Evolutionary conservation across 2,329 filamentous ascomycete species (phyloP).

Genomic region (Lanzia echinophila): DNA sequence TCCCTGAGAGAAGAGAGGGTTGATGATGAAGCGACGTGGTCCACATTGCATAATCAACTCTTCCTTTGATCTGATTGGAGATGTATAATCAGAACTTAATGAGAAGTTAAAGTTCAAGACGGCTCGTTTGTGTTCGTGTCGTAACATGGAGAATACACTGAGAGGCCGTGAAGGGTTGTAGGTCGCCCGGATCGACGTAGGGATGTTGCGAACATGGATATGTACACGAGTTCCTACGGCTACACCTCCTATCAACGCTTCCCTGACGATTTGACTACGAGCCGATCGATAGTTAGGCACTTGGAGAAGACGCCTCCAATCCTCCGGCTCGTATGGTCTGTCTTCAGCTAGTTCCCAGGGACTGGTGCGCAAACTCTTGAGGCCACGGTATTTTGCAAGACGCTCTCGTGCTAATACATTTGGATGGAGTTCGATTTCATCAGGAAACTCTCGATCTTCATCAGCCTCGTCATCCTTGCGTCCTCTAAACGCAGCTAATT

Average conservation of each 20-base stretch:
- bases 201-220: slow-evolving; percentile 62
- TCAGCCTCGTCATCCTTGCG: slow-evolving; percentile 74
- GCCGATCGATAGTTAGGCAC: slow-evolving; percentile 86
- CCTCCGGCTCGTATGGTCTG: slow-evolving; percentile 75
- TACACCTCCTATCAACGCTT: slow-evolving; percentile 84
- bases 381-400: slow-evolving; percentile 75
- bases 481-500: slow-evolving; percentile 74
- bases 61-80: slow-evolving; percentile 83
- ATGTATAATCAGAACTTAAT: slow-evolving; percentile 67
- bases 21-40: slow-evolving; percentile 76
- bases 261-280: slow-evolving; percentile 67
- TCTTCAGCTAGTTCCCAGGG: slow-evolving; percentile 88
- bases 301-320: slow-evolving; percentile 80
- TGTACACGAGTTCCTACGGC: slow-evolving; percentile 76
- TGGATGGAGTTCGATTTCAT: slow-evolving; percentile 92
- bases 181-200: slow-evolving; percentile 45
- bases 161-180: slow-evolving; percentile 54
- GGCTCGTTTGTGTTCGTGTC: slow-evolving; percentile 92
- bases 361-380: slow-evolving; percentile 86
- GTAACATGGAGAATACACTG: slow-evolving; percentile 76
- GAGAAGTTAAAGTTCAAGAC: slow-evolving; percentile 85
- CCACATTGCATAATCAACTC: slow-evolving; percentile 89
- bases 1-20: slow-evolving; percentile 83
- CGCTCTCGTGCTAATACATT: slow-evolving; percentile 80
- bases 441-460: slow-evolving; percentile 91